These are phyloP conservation scores for Urochloa ruziziensis DNA, from an alignment of 176 grass and related monocot genomes.

Conservation along the genomic window DNA sequence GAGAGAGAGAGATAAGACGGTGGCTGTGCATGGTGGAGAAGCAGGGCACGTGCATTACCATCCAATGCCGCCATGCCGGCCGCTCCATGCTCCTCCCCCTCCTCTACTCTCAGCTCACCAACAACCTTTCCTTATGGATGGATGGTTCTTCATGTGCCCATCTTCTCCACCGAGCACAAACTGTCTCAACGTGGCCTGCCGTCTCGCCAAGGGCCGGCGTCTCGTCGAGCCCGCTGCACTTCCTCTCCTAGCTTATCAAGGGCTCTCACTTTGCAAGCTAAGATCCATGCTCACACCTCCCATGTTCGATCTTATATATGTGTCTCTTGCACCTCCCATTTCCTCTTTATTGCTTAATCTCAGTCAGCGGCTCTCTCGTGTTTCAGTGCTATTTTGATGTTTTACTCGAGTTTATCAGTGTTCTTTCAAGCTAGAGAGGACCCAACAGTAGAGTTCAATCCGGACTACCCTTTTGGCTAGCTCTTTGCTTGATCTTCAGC, in stretches of 20 bases:
- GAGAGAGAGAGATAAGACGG: neutral
- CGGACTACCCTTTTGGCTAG: neutral
- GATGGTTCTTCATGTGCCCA: constrained; percentile 81
- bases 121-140: too few species aligned
- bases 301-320: neutral
- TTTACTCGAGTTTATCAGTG: neutral
- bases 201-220: neutral
- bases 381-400: neutral
- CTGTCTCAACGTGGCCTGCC: constrained; percentile 23
- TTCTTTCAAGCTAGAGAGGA: neutral
- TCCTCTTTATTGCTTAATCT: neutral
- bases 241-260: neutral
- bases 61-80: constrained; percentile 15
- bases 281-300: neutral
- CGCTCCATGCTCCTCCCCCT: neutral
- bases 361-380: neutral
- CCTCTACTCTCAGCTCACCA: neutral
- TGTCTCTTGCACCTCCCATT: neutral
- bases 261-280: neutral
- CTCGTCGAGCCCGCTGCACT: too few species aligned
- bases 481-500: neutral
- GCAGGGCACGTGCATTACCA: constrained; percentile 91
- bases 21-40: constrained; percentile 77
- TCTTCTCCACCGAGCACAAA: constrained; percentile 77
- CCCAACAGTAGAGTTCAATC: neutral